Base-by-base conservation (phyloP, 192 early-diverging fungal species). In the Podila clonocystis region DNA sequence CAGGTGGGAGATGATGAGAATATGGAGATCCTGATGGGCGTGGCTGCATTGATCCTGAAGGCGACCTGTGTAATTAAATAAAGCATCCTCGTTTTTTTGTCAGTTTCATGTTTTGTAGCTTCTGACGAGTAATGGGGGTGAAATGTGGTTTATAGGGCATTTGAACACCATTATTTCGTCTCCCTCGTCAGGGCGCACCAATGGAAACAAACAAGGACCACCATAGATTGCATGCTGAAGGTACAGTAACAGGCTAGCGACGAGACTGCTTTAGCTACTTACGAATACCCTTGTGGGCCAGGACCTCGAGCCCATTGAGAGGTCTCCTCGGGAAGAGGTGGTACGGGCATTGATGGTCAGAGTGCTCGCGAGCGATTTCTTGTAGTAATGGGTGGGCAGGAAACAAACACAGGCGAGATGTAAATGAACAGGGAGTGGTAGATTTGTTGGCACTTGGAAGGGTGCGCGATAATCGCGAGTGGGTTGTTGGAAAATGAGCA, bases 1-100 rank as follows among this genome's bases (percentile, higher is more conserved):
- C 67, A 33, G 83, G 73, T 26, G 76, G 72, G 24, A 82, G 83
- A 84, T 84, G 83, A 75, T 80, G 77, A 58, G 76, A 33, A 38
- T 75, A 84, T 33, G 77, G 68, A 11, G 82, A 72, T 17, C 71
- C 59, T 45, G 76, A 73, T 34, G 84, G 70, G 70, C 68, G 71
- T 71, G 82, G 66, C n/a, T 70, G 68, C 63, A 77, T 76, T 15
- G 82, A 77, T 67, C 75, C 74, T 59, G 82, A 83, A 26, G 74
- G 74, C 9, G 82, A 83, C 55, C 77, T 80, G 48, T 2, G 41
- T 45, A 45, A 45, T 45, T 13, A 45, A 17, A 45, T 12, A 45
- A 17, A 12, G 41, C 41, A 45, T 45, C 41, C 41, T 45, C 41
- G 12, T 36, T 36, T 45, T 45, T 45, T 45, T 45, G 41, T 45